Base-by-base conservation (phyloP, 805 yeast species). In the Teunomyces aglyptinius region DNA sequence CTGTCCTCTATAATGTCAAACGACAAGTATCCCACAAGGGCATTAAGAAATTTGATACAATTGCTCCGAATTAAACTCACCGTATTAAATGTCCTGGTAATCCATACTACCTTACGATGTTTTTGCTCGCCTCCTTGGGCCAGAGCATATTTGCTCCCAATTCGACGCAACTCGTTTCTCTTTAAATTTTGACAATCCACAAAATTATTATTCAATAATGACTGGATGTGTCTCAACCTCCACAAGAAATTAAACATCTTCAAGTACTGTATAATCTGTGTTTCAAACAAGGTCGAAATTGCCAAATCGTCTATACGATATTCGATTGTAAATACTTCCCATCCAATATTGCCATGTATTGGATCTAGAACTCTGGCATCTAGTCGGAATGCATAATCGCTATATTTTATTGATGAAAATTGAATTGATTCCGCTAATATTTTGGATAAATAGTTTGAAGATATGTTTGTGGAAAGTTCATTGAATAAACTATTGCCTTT, bases 261-360 rank as follows among this genome's bases (percentile, higher is more conserved):
- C 43, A 89, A 70, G 61, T 92, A 92, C 48, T 64, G 63, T 1
- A 56, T 52, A 48, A 53, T 48, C 22, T 54, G 52, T 43, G 61
- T 53, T 45, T 71, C 49, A 56, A 66, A 39, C 61, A 72, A 47
- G 2, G 59, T 52, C 31, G 78, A 76, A 32, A 83, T 68, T 13
- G 92, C 69, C 3, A 86, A 74, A 22, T 77, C 69, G 6, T 80
- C 75, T 8, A 80, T 57, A 45, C 77, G 70, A 62, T 87, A 94
- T 59, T 90, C 97, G 31, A 91, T 68, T 0, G 97, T 89, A 61
- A 92, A 91, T 2, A 87, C 89, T 59, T 91, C 96, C 97, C 97
- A 91, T 0, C 96, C 97, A 43, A 81, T 66, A 24, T 82, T 80
- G 0, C 89, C 76, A 54, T 84, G 88, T 3, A 83, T 83, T 41